These are phyloP conservation scores for Kwoniella pini DNA, from an alignment of 768 basidiomycete genomes.

Conservation along the genomic window DNA sequence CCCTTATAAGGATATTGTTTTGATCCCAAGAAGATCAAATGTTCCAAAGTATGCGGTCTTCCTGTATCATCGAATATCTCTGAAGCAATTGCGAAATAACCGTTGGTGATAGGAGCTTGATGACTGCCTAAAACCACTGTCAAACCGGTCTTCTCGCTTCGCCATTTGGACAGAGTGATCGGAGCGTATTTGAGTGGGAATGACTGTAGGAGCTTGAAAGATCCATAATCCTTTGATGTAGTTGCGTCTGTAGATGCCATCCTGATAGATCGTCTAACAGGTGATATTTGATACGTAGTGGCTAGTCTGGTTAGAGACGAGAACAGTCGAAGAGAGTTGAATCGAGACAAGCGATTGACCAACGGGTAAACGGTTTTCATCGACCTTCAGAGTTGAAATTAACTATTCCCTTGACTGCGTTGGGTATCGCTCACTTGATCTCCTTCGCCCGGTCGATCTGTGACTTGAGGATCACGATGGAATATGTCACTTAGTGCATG, in stretches of 20 bases:
- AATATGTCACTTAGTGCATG: no score
- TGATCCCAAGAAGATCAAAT: slow-evolving; percentile 93
- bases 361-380: no score
- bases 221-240: slow-evolving; percentile 59
- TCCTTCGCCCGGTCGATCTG: no score
- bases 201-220: slow-evolving; percentile 79
- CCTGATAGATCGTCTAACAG: neutral
- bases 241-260: slow-evolving; percentile 17
- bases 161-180: slow-evolving; percentile 82
- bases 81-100: slow-evolving; percentile 84
- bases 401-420: no score
- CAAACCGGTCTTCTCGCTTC: slow-evolving; percentile 80
- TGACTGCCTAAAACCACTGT: slow-evolving; percentile 88
- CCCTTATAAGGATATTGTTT: slow-evolving; percentile 96
- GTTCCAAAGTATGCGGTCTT: slow-evolving; percentile 93
- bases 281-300: no score
- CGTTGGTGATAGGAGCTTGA: slow-evolving; percentile 67
- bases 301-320: no score
- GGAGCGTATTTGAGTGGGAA: slow-evolving; percentile 78
- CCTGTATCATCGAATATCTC: slow-evolving; percentile 96
- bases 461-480: no score
- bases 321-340: no score
- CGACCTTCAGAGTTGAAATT: no score
- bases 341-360: no score
- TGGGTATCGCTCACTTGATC: no score